Base-by-base conservation (phyloP, 495 filamentous ascomycete species). In the Aspergillus conjunctus region DNA sequence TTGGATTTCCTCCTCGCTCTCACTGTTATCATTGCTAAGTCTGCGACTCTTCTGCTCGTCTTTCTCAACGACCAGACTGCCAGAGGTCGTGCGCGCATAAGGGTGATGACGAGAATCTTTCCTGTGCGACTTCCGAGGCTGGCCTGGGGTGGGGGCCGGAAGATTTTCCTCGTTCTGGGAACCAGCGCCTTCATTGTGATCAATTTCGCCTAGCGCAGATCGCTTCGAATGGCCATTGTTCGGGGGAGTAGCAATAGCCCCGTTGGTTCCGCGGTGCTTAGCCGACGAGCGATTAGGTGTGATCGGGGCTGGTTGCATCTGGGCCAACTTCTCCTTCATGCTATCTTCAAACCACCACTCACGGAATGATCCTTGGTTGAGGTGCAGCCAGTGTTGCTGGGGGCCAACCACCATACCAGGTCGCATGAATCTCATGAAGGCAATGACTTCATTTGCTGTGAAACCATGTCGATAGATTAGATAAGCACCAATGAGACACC, bases 381-480 rank as follows among this genome's bases (percentile, higher is more conserved):
- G 86, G 70, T 98, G 94, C 17, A 99, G 82, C 94, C 94, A 99
- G 73, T 99, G 94, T 73, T 99, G 94, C 68, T 99, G 94, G n/a
- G 94, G 94, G 1, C 94, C 94, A 33, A 99, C 94, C 2, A 99
- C 94, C 94, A 99, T 99, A 20, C 94, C 94, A 0, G 94, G 94
- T 34, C 94, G 87, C 94, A 98, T 99, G 77, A 99, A 99, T 60
- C 94, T 87, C 94, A 99, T 98, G 76, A 91, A 99, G 6, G 94
- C 90, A 74, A 99, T 99, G 65, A 97, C 85, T 73, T 99, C 94
- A 70, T 97, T 97, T 34, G 95, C 94, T 1, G 93, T 98, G 70
- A 98, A 99, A n/a, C 92, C 95, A 75, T 98, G 87, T 55, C 92
- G 83, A 77, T 99, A 99, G 66, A 99, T 97, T 30, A 99, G 81